These are phyloP conservation scores for Saccharomyces hybrid DNA, from an alignment of 1,139 yeast species.

Conservation along the genomic window DNA sequence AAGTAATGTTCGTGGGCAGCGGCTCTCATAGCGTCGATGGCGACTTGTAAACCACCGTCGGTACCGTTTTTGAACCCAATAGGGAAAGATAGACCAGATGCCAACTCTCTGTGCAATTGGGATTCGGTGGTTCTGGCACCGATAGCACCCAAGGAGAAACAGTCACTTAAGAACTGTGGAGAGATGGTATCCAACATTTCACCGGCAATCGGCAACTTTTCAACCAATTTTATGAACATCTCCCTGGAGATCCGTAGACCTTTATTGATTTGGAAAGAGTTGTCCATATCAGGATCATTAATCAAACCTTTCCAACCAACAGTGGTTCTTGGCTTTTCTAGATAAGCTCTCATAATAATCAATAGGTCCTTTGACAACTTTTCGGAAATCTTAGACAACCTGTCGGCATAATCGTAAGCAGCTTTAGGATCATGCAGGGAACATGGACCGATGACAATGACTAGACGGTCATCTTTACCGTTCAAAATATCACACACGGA, in stretches of 20 bases:
- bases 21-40: conserved; percentile 88
- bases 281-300: conserved; percentile 94
- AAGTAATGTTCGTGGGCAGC: conserved; percentile 92
- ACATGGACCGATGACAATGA: conserved; percentile 91
- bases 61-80: conserved; percentile 97
- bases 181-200: conserved; percentile 97
- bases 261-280: conserved; percentile 87
- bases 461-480: conserved; percentile 72
- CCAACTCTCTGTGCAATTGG: conserved; percentile 90
- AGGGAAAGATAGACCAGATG: conserved; percentile 93
- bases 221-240: conserved; percentile 76
- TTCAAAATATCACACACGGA: conserved; percentile 61
- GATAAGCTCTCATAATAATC: conserved; percentile 93
- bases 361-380: conserved; percentile 66
- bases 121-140: conserved; percentile 98
- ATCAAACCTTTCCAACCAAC: conserved; percentile 99
- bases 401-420: conserved; percentile 78
- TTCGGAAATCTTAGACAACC: conserved; percentile 52
- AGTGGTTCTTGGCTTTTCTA: conserved; percentile 96
- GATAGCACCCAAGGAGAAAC: conserved; percentile 89
- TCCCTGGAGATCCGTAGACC: conserved; percentile 86
- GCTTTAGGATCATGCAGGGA: conserved; percentile 92
- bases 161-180: conserved; percentile 86
- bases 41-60: conserved; percentile 86
- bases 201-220: conserved; percentile 82